Evolutionary conservation across 192 early-diverging fungal genomes (phyloP).

Genomic region (Entomortierella beljakovae): DNA sequence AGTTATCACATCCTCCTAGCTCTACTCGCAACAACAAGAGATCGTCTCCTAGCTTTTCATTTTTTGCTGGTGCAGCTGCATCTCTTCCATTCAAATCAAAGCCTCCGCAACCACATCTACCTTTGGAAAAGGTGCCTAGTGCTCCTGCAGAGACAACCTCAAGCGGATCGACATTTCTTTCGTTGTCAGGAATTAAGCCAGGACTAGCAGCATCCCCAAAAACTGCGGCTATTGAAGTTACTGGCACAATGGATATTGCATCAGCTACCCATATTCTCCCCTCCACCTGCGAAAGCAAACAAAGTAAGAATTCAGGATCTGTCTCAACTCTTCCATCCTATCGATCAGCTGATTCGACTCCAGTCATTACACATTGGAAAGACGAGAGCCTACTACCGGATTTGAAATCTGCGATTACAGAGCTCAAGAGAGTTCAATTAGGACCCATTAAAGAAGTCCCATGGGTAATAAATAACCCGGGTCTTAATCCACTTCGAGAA

Average conservation of each 20-base stretch:
- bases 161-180: conserved; percentile 16
- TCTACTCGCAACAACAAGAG: conserved; percentile 25
- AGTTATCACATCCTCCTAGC: conserved; percentile 7
- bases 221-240: conserved; percentile 35
- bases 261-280: conserved; percentile 9
- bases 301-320: background rate
- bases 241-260: conserved; percentile 18
- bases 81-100: conserved; percentile 42
- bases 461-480: conserved; percentile 12
- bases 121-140: conserved; percentile 27
- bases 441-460: conserved; percentile 43
- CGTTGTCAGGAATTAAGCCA: conserved; percentile 39
- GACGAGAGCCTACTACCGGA: conserved; percentile 28
- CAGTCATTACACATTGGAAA: conserved; percentile 20
- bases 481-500: conserved; percentile 27
- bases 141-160: conserved; percentile 13
- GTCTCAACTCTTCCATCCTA: background rate
- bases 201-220: conserved; percentile 27
- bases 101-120: conserved; percentile 17
- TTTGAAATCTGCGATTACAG: conserved; percentile 28
- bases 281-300: background rate
- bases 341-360: background rate
- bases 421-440: conserved; percentile 33
- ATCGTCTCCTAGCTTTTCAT: conserved; percentile 40
- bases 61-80: conserved; percentile 30